A percentile compares a stretch with the other conserved stretches of the same genome.
Evolutionary conservation across 441 rosid species (phyloP).

Genomic region (Eugenia klotzschiana): DNA sequence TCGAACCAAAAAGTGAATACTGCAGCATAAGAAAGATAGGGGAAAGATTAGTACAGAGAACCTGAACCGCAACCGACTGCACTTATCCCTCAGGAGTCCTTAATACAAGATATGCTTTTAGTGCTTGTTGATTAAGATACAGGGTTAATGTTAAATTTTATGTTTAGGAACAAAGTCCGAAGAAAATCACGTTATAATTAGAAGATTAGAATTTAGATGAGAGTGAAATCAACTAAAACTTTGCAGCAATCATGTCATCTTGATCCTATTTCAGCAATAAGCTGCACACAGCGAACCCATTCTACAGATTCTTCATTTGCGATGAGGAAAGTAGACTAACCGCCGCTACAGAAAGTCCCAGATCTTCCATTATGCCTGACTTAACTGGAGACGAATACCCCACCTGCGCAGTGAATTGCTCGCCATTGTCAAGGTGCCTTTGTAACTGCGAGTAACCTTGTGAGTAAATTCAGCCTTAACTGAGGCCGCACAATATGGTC

Average conservation of each 20-base stretch:
- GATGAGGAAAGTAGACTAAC: background rate
- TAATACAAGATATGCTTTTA: background rate
- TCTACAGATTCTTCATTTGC: background rate
- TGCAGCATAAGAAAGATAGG: background rate
- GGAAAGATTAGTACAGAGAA: background rate
- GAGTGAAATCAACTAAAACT: background rate
- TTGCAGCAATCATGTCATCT: background rate
- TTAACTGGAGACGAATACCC: slow-evolving; percentile 53
- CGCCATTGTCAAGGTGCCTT: background rate
- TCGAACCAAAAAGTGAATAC: slow-evolving; percentile 1
- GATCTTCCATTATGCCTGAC: slow-evolving; percentile 38
- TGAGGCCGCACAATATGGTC: background rate
- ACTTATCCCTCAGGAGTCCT: background rate
- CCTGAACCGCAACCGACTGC: background rate
- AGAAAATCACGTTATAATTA: background rate
- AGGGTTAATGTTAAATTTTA: background rate
- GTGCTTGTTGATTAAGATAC: background rate
- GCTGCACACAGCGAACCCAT: background rate
- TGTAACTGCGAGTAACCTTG: background rate
- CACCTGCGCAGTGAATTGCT: slow-evolving; percentile 13
- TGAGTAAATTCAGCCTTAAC: background rate
- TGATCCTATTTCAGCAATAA: background rate
- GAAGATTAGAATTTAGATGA: background rate
- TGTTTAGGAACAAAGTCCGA: background rate
- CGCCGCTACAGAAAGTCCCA: slow-evolving; percentile 15